Conservation (phyloP, 257 asterid genomes). For the Solanum bulbocastanum region DNA sequence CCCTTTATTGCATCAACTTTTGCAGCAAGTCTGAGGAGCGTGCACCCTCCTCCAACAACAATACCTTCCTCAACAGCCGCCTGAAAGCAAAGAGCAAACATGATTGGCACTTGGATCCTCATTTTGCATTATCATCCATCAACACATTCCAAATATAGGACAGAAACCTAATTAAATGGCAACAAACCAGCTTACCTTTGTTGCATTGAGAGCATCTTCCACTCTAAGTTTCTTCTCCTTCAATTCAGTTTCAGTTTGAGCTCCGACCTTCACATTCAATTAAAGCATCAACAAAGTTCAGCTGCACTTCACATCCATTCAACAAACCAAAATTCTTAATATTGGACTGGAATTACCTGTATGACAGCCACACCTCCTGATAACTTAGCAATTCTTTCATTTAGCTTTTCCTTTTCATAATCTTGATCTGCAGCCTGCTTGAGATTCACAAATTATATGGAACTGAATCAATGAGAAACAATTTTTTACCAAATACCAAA, state of each 20-base stretch:
- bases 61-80: conserved; percentile 99
- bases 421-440: conserved; percentile 86
- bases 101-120: background rate
- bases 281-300: background rate
- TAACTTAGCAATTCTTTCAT: conserved; percentile 87
- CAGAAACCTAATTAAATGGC: background rate
- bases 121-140: background rate
- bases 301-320: background rate
- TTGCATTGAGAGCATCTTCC: conserved; percentile 98
- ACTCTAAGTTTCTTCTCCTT: conserved; percentile 97
- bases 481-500: background rate
- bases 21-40: conserved; percentile 73
- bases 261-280: conserved; percentile 66
- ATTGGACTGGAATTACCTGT: conserved; percentile 40
- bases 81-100: conserved; percentile 25
- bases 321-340: background rate
- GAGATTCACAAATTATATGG: background rate
- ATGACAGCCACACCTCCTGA: conserved; percentile 99
- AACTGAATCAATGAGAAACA: background rate
- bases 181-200: conserved; percentile 42
- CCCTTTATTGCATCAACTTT: conserved; percentile 87
- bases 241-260: conserved; percentile 95
- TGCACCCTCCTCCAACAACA: conserved; percentile 98
- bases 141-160: background rate
- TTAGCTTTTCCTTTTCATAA: conserved; percentile 77